Evolutionary conservation across 2,329 filamentous ascomycete genomes (phyloP).

Genomic region (Zymoseptoria crescenta): DNA sequence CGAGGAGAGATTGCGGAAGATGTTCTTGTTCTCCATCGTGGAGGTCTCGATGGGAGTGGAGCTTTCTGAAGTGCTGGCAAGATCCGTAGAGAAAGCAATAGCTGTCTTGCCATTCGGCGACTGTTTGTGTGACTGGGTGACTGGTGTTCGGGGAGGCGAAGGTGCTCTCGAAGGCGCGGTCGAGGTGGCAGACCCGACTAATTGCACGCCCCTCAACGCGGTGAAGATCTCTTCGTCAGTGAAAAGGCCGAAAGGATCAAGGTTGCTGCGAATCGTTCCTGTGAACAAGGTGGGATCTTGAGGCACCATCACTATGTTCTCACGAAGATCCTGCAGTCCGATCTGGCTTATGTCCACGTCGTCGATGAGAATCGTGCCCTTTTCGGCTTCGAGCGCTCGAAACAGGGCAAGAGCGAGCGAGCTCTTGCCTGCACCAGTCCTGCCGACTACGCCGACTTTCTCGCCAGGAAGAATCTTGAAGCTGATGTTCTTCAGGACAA

Average conservation of each 20-base stretch:
- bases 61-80: constrained; percentile 23
- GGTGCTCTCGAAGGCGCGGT: constrained; percentile 38
- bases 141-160: constrained; percentile 29
- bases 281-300: constrained; percentile 94
- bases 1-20: constrained; percentile 81
- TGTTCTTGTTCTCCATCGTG: constrained; percentile 74
- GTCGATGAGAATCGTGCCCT: constrained; percentile 83
- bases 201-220: constrained; percentile 77
- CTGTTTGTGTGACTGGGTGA: constrained; percentile 20
- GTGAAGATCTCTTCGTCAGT: constrained; percentile 86
- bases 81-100: constrained; percentile 8
- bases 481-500: constrained; percentile 72
- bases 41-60: constrained; percentile 33
- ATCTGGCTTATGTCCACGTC: constrained; percentile 84
- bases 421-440: constrained; percentile 94
- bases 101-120: constrained; percentile 26
- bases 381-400: constrained; percentile 83
- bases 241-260: constrained; percentile 85
- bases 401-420: constrained; percentile 89
- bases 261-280: constrained; percentile 82
- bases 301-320: constrained; percentile 93
- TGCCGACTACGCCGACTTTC: constrained; percentile 92
- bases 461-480: constrained; percentile 81
- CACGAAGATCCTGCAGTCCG: constrained; percentile 84
- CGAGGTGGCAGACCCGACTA: constrained; percentile 54